Evolutionary conservation across 352 stramenopile genomes (phyloP), one percentile per base, ranked within the genome.

Genomic region (Peronosclerospora sorghi): DNA sequence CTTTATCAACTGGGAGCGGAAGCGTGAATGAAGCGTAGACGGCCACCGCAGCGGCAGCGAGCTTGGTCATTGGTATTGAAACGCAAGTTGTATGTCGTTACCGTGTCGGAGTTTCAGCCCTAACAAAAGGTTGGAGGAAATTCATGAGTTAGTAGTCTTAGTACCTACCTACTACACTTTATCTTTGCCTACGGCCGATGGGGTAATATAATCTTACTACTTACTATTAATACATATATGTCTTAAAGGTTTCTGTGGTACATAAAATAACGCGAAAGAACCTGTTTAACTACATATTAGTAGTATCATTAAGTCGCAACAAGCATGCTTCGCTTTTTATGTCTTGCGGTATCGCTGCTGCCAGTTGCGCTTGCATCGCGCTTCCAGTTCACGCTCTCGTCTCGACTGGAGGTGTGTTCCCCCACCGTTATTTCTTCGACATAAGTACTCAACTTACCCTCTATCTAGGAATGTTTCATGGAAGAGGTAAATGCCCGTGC

Each of bases 401-500:
- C 65, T 26, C 54, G 59, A 4, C 40, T 41, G 1, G 66, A 77
- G 58, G 68, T 78, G 30, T 13, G 45, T 43, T 29, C 1, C 17
- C 10, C 6, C 13, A 28, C 12, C 37, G 12, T 21, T 18, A 15
- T 45, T 18, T 49, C 4, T 13, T 34, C 34, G 35, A 17, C 39
- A 6, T 14, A 27, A 17, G 3, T 26, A 26, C 4, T 26, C 21
- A 26, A 26, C n/a, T 43, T 12, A 1, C 8, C 24, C 14, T 32
- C 8, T 24, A 15, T 13, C 6, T 30, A 82, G 67, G 69, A 79
- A 61, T 82, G 69, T 32, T 79, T 79, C 18, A 56, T 67, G 36
- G 69, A 82, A 44, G 58, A 76, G 24, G 67, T 82, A 37, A 65
- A 75, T 18, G 65, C 66, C n/a, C 58, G 66, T 8, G 37, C 69